Evolutionary conservation across 495 filamentous ascomycete species (phyloP).

Genomic region (Cladorrhinum samala): DNA sequence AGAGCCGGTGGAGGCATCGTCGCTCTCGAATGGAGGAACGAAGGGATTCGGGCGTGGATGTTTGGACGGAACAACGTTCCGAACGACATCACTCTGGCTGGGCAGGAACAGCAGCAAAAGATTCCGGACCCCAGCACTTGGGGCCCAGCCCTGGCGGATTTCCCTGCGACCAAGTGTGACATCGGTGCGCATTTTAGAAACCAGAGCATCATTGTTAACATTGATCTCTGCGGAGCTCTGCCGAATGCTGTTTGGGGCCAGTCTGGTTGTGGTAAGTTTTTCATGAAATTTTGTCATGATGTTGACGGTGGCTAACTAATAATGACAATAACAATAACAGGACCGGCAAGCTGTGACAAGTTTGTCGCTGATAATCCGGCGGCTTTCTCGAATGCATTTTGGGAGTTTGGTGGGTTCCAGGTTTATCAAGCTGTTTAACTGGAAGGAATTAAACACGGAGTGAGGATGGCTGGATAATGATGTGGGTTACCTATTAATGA

Average conservation of each 20-base stretch:
- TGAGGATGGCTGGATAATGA: not conserved
- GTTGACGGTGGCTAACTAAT: too few species aligned
- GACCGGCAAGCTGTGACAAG: slow-evolving; percentile 54
- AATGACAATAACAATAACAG: too few species aligned
- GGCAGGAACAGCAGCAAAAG: not conserved
- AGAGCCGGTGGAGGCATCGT: slow-evolving; percentile 51
- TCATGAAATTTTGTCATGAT: too few species aligned
- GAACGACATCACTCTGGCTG: slow-evolving; percentile 37
- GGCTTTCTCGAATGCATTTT: slow-evolving; percentile 58
- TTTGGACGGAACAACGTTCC: slow-evolving; percentile 48
- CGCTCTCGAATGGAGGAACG: slow-evolving; percentile 57
- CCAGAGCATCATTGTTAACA: slow-evolving; percentile 62
- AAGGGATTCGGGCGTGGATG: slow-evolving; percentile 58
- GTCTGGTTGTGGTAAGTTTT: slow-evolving; percentile 42
- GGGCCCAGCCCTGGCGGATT: slow-evolving; percentile 53
- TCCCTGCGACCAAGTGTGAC: slow-evolving; percentile 52
- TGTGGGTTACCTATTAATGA: too few species aligned
- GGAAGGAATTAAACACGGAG: not conserved
- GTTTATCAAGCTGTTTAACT: slow-evolving; percentile 44
- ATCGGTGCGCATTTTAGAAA: slow-evolving; percentile 55
- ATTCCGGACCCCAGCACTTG: slow-evolving; percentile 54
- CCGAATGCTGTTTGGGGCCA: slow-evolving; percentile 41
- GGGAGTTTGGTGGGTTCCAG: slow-evolving; percentile 59
- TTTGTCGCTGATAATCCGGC: slow-evolving; percentile 57
- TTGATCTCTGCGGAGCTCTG: slow-evolving; percentile 63